These are phyloP conservation scores for Aspergillus haitiensis DNA, from an alignment of 495 filamentous ascomycete species.

Conservation along the genomic window DNA sequence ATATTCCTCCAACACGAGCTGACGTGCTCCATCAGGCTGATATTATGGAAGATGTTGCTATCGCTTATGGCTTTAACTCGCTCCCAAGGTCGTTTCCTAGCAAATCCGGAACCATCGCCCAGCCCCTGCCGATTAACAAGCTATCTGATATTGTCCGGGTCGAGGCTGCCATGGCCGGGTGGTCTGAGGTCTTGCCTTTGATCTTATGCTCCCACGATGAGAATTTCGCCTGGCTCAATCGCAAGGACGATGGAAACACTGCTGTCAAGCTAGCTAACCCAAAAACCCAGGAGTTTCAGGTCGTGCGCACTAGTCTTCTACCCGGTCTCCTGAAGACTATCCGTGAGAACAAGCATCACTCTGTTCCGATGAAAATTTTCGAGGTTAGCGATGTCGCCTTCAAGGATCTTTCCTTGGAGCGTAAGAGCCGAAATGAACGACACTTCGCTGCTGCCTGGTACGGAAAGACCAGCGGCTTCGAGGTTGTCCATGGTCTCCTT, in stretches of 20 bases:
- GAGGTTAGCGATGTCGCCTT: constrained; percentile 90
- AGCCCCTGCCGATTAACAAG: constrained; percentile 90
- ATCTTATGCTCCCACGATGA: constrained; percentile 98
- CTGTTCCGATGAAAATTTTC: constrained; percentile 88
- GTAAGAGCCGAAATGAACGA: constrained; percentile 85
- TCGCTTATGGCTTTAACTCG: constrained; percentile 95
- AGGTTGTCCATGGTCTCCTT: constrained; percentile 90
- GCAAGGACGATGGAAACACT: constrained; percentile 80
- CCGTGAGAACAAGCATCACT: constrained; percentile 88
- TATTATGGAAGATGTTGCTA: constrained; percentile 97
- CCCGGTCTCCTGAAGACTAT: constrained; percentile 94
- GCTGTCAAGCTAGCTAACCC: constrained; percentile 91
- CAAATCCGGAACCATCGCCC: constrained; percentile 79
- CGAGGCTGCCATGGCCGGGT: constrained; percentile 92
- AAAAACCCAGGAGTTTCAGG: constrained; percentile 94
- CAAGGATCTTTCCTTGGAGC: constrained; percentile 76
- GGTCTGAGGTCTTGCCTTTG: constrained; percentile 93
- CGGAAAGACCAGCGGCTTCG: constrained; percentile 94
- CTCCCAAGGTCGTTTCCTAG: constrained; percentile 81
- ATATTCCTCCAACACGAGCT: constrained; percentile 83
- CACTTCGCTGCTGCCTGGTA: constrained; percentile 95
- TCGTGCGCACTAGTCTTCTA: constrained; percentile 86
- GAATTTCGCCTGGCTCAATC: constrained; percentile 96
- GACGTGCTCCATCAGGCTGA: constrained; percentile 96
- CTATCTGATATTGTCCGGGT: constrained; percentile 86